Percentiles rank a stretch among this genome's conserved stretches.
Evolutionary conservation across 495 filamentous ascomycete genomes (phyloP).

Genomic region (Viridothelium virens): DNA sequence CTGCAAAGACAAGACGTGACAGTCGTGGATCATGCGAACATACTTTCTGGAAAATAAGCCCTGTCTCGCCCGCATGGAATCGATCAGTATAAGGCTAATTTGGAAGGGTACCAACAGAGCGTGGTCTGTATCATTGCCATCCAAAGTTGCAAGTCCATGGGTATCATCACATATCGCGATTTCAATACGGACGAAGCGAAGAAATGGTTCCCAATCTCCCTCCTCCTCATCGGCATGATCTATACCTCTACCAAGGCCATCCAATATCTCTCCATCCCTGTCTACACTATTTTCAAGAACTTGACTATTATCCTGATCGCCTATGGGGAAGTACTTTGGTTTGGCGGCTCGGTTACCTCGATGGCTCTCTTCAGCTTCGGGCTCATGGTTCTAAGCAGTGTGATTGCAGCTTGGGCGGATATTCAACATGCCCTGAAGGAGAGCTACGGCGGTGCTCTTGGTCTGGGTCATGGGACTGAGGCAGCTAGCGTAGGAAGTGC

Average conservation of each 20-base stretch:
- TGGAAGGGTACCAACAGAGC: constrained; percentile 48
- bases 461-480: constrained; percentile 5
- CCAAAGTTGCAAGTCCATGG: constrained; percentile 68
- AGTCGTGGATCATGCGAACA: too few relatives aligned
- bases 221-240: constrained; percentile 98
- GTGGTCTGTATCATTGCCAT: constrained; percentile 88
- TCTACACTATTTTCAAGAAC: constrained; percentile 99
- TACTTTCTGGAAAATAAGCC: not conserved
- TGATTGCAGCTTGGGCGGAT: constrained; percentile 97
- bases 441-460: constrained; percentile 1
- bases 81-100: constrained; percentile 8
- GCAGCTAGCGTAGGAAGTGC: not conserved
- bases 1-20: constrained; percentile 13
- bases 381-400: constrained; percentile 90
- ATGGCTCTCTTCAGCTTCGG: constrained; percentile 93
- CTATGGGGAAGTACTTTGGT: constrained; percentile 98
- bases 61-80: not conserved
- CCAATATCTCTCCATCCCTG: constrained; percentile 92
- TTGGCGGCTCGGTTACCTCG: constrained; percentile 83
- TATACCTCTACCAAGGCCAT: constrained; percentile 96
- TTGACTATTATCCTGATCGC: constrained; percentile 97
- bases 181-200: constrained; percentile 85
- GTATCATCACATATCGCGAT: constrained; percentile 82
- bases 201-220: constrained; percentile 97
- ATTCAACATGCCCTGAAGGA: constrained; percentile 72